Base-by-base conservation (phyloP, 2,329 filamentous ascomycete species). In the Atkinsonella hypoxylon region DNA sequence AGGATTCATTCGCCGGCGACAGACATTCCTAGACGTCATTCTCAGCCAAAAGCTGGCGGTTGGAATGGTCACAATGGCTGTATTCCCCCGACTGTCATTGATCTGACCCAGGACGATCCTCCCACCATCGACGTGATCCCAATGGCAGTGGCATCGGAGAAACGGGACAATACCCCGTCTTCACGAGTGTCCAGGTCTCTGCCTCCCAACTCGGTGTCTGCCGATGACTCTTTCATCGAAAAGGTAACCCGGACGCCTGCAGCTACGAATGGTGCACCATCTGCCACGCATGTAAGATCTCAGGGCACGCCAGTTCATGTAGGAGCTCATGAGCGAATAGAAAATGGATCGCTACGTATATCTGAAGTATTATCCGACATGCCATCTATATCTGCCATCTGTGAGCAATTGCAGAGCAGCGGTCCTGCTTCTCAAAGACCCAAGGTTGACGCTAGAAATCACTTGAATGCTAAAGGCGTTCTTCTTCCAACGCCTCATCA, bases 31-130 rank as follows among this genome's bases (percentile, higher is more conserved):
- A 34, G 15, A 5, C 32, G 6, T 13, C 51, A 34, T 8, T 11
- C 3, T 31, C 15, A 40, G 9, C 31, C 20, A 12, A 20, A 8
- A 45, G 30, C 13, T 34, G n/a, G 11, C n/a, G 41, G 11, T 18
- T 31, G 41, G 18, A 32, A 30, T 12, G 43, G 32, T 18, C 12
- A 20, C 17, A 36, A 18, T 4, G 17, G 7, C 11, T 41, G 7
- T 13, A 17, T 17, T 13, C 12, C 34, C 18, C 5, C n/a, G 18
- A 12, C 38, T 43, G 31, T 36, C 11, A 49, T 49, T 17, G 43
- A 32, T 30, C 39, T 52, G 36, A 52, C 42, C 9, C 46, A 46
- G 13, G 47, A 46, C 31, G 38, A 30, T 26, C 20, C 42, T 31
- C 34, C 34, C 10, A 2, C 20, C 20, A 11, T 8, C 8, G 12